These are phyloP conservation scores for Leccinum fibrillosum DNA, from an alignment of 768 basidiomycete species.

Conservation along the genomic window DNA sequence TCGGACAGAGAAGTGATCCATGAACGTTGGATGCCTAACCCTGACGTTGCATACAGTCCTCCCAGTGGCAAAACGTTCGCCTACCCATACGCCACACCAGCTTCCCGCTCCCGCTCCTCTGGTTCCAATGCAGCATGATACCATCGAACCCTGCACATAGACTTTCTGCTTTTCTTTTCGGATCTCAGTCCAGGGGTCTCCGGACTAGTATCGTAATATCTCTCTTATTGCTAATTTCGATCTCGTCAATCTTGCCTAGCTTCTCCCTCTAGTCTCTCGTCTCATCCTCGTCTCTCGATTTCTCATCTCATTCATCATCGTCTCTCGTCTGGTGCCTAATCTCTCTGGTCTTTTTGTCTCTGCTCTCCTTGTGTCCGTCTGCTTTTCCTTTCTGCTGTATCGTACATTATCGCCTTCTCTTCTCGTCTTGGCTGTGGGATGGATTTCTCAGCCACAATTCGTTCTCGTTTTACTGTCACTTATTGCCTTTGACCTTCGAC, in stretches of 20 bases:
- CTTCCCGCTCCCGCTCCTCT: conserved; percentile 29
- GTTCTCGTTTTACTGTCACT: conserved; percentile 27
- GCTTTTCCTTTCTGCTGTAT: conserved; percentile 24
- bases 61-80: conserved; percentile 32
- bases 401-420: conserved; percentile 29
- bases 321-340: conserved; percentile 10
- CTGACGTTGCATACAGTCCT: conserved; percentile 34
- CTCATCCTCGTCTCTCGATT: no score
- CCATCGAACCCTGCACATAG: conserved; percentile 19
- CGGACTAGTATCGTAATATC: conserved; percentile 32
- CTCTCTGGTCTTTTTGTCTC: conserved; percentile 16
- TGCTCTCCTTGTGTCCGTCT: conserved; percentile 30
- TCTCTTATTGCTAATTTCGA: conserved; percentile 11
- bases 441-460: conserved; percentile 28
- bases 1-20: conserved; percentile 53
- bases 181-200: conserved; percentile 25
- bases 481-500: conserved; percentile 36
- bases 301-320: conserved; percentile 9
- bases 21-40: conserved; percentile 63
- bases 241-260: no score
- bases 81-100: conserved; percentile 24
- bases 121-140: conserved; percentile 36
- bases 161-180: conserved; percentile 19
- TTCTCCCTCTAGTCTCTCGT: no score
- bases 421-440: conserved; percentile 29